These are phyloP conservation scores for Penicillium occitanis DNA, from an alignment of 2,329 filamentous ascomycete species.

Conservation along the genomic window DNA sequence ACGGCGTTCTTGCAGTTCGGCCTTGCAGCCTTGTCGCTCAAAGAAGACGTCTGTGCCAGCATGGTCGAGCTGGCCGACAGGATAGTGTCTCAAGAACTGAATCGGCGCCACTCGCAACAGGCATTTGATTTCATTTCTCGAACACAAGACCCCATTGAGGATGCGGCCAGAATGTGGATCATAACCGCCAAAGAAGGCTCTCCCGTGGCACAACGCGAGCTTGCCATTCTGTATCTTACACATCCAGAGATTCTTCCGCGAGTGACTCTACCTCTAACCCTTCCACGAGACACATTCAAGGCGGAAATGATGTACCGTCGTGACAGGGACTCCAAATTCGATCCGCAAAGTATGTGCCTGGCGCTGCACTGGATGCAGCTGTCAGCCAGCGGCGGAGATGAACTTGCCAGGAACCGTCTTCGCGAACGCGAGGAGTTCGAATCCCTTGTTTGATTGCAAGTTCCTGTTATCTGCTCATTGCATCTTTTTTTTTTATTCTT, in stretches of 20 bases:
- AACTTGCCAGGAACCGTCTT: slow-evolving; percentile 78
- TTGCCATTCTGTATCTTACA: slow-evolving; percentile 89
- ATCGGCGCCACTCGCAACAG: slow-evolving; percentile 35
- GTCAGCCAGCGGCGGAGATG: slow-evolving; percentile 80
- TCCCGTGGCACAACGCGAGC: slow-evolving; percentile 83
- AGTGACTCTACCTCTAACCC: slow-evolving; percentile 78
- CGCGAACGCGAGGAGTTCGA: slow-evolving; percentile 67
- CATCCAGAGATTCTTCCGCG: slow-evolving; percentile 80
- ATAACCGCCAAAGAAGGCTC: slow-evolving; percentile 93
- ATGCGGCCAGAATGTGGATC: slow-evolving; percentile 85
- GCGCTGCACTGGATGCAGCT: slow-evolving; percentile 97
- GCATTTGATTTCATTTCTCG: slow-evolving; percentile 33
- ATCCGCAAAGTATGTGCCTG: slow-evolving; percentile 87
- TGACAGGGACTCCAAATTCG: slow-evolving; percentile 65
- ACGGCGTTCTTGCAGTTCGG: slow-evolving; percentile 91
- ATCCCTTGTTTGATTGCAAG: slow-evolving; percentile 50
- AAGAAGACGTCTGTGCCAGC: slow-evolving; percentile 80
- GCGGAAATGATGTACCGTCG: slow-evolving; percentile 72
- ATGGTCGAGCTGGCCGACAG: slow-evolving; percentile 75
- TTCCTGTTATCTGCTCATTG: slow-evolving; percentile 22
- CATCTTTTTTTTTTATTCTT: slow-evolving; percentile 18
- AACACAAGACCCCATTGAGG: slow-evolving; percentile 51
- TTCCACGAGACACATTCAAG: slow-evolving; percentile 86
- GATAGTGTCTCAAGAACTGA: slow-evolving; percentile 60
- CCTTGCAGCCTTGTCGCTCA: slow-evolving; percentile 81